These are phyloP conservation scores for Cladosporium austrohemisphaericum DNA, from an alignment of 2,329 filamentous ascomycete genomes.

Conservation along the genomic window DNA sequence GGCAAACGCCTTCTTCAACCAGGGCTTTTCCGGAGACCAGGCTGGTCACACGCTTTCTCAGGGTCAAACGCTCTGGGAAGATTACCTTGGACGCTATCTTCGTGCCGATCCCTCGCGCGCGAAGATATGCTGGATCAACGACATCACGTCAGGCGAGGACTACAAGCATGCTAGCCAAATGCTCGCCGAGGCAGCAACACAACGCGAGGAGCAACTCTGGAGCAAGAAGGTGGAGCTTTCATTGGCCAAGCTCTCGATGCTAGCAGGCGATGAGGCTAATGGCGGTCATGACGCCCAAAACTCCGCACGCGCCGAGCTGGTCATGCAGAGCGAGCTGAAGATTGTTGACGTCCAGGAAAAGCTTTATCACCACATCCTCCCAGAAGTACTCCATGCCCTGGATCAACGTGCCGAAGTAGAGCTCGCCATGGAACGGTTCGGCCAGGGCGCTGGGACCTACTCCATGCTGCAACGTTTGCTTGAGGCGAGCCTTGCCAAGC, in stretches of 20 bases:
- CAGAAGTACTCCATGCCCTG: slow-evolving; percentile 66
- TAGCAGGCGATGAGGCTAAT: slow-evolving; percentile 56
- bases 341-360: slow-evolving; percentile 76
- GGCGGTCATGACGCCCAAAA: slow-evolving; percentile 14
- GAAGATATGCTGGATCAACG: slow-evolving; percentile 92
- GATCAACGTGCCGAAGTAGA: slow-evolving; percentile 76
- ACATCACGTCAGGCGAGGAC: slow-evolving; percentile 72
- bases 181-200: slow-evolving; percentile 65
- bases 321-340: slow-evolving; percentile 54
- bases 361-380: slow-evolving; percentile 67
- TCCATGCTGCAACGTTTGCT: slow-evolving; percentile 69
- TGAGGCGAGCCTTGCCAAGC: slow-evolving; percentile 62
- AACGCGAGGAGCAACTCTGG: slow-evolving; percentile 77
- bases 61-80: slow-evolving; percentile 62
- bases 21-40: slow-evolving; percentile 62
- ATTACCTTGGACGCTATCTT: slow-evolving; percentile 74
- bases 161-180: slow-evolving; percentile 69
- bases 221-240: slow-evolving; percentile 91
- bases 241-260: slow-evolving; percentile 70
- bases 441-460: slow-evolving; percentile 35
- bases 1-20: slow-evolving; percentile 75
- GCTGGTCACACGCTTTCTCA: slow-evolving; percentile 59
- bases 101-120: slow-evolving; percentile 67
- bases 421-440: slow-evolving; percentile 67
- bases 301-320: slow-evolving; percentile 3